Evolutionary conservation across 2,329 filamentous ascomycete genomes (phyloP).

Genomic region (Pseudocercospora eumusae): DNA sequence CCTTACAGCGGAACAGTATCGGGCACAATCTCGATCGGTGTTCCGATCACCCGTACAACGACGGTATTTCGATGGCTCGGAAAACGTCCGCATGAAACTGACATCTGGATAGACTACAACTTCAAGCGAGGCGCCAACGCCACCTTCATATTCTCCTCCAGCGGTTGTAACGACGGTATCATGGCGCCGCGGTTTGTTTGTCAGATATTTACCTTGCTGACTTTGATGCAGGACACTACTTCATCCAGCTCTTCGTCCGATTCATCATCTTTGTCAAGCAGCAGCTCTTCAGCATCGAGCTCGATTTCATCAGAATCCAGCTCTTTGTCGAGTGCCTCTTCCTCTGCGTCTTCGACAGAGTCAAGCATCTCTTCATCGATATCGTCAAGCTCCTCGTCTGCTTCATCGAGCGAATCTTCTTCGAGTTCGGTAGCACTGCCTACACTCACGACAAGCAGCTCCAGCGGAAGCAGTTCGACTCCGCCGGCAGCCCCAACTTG

Average conservation of each 20-base stretch:
- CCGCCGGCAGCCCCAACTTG: neutral
- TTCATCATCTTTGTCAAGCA: neutral
- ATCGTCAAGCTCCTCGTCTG: neutral
- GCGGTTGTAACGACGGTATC: neutral
- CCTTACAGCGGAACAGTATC: constrained; percentile 7
- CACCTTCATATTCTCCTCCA: neutral
- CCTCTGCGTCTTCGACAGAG: neutral
- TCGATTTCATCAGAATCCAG: neutral
- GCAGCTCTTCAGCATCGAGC: neutral
- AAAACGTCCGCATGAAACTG: neutral
- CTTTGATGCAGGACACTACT: neutral
- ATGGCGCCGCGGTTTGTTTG: neutral
- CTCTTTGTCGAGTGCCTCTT: neutral
- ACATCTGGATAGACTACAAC: neutral
- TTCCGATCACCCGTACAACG: neutral
- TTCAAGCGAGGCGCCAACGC: neutral
- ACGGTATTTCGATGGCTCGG: neutral
- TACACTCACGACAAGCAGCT: neutral
- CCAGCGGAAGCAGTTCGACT: neutral
- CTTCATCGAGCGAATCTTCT: neutral
- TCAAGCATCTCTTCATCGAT: too few relatives aligned
- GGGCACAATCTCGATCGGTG: constrained; percentile 11
- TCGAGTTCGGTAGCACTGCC: neutral
- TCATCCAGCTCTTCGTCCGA: neutral
- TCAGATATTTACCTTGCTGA: too few relatives aligned